Evolutionary conservation across 352 stramenopile species (phyloP), one percentile per base, ranked within the genome.

Genomic region (Pythium coloratum): DNA sequence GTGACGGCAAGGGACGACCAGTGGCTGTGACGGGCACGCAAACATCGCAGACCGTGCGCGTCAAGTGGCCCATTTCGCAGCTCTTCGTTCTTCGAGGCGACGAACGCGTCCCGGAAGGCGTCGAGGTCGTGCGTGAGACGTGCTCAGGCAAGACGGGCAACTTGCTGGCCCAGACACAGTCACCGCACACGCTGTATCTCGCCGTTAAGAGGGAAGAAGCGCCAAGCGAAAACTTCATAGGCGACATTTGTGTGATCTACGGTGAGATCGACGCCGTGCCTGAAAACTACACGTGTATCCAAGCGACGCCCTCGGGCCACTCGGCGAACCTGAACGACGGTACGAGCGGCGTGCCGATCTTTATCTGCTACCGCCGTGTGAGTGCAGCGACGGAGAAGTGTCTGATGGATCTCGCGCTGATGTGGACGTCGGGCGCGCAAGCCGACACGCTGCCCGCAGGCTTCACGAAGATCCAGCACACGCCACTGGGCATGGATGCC

Each of bases 391-490:
- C 50, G 0, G 63, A 79, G n/a, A 91, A 89, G 58, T 80, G 76
- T 36, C 62, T 94, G 38, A 90, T 94, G 79, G 84, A 94, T 59
- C 51, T 95, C 18, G 64, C 78, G 13, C 73, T 92, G 14, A 88
- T 94, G 78, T 93, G 85, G 83, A 90, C 87, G 16, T 91, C 85
- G 4, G 84, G 84, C 0, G 64, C 72, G 0, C 75, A 89, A 62
- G 73, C 75, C 1, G 86, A 95, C 47, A 67, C 80, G 8, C 59
- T 94, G 18, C 86, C 88, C 1, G 59, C 55, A 0, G 84, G 86
- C 10, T 96, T 92, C 62, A 91, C 78, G 10, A 96, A 96, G 60
- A 84, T 96, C 38, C 80, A 89, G 59, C 86, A 96, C 49, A 96
- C 88, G 2, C 88, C 88, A 46, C 72, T 96, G 0, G 88, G 88